Evolutionary conservation across 805 yeast genomes (phyloP).

Genomic region (Kockiozyma suomiensis): DNA sequence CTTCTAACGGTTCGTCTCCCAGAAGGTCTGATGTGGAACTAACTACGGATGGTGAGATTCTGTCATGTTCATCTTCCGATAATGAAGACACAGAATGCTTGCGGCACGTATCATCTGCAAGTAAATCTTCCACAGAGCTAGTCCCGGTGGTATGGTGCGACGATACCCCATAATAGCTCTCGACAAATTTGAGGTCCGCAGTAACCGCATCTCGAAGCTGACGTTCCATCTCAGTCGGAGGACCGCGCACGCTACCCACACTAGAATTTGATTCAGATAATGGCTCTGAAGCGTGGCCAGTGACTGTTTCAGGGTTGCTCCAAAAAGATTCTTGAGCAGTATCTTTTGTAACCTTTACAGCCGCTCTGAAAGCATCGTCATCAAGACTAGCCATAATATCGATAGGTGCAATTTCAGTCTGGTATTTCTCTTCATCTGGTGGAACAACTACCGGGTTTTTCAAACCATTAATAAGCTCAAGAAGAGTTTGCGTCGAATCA

Average conservation of each 20-base stretch:
- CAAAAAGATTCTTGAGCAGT: neutral
- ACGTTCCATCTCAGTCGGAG: slow-evolving; percentile 3
- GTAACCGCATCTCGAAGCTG: slow-evolving; percentile 21
- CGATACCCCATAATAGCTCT: slow-evolving; percentile 40
- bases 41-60: neutral
- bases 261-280: neutral
- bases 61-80: neutral
- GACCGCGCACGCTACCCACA: neutral
- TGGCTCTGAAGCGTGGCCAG: neutral
- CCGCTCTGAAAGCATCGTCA: slow-evolving; percentile 40
- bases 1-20: neutral
- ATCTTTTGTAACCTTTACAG: neutral
- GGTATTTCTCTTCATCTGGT: slow-evolving; percentile 62
- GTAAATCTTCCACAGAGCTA: neutral
- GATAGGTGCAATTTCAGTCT: slow-evolving; percentile 42
- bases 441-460: slow-evolving; percentile 63
- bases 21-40: slow-evolving; percentile 1
- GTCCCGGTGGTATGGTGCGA: neutral
- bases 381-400: slow-evolving; percentile 51
- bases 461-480: slow-evolving; percentile 69
- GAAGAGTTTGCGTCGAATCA: slow-evolving; percentile 75
- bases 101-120: neutral
- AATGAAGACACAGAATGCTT: slow-evolving; percentile 1
- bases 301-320: neutral
- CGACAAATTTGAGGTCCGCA: slow-evolving; percentile 39